These are phyloP conservation scores for Peniophora sp. DNA, from an alignment of 1,284 basidiomycete genomes.

Conservation along the genomic window DNA sequence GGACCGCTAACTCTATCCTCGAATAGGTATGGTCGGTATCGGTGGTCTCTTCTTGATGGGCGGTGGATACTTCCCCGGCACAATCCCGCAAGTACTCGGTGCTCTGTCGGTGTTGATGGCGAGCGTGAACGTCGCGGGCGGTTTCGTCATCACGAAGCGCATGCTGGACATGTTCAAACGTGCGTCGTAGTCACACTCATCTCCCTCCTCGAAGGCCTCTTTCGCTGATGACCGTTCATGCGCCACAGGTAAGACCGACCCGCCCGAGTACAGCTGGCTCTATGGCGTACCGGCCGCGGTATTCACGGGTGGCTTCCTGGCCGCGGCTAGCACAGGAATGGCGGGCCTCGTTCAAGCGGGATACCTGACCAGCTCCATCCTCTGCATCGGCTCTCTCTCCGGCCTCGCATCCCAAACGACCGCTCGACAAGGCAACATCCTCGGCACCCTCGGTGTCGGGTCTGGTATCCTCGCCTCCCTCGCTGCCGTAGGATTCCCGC, in stretches of 20 bases:
- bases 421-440: conserved; percentile 74
- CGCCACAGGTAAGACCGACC: conserved; percentile 34
- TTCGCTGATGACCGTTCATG: not conserved
- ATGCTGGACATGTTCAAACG: conserved; percentile 90
- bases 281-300: conserved; percentile 72
- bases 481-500: conserved; percentile 72
- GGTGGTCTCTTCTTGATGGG: conserved; percentile 86
- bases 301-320: conserved; percentile 74
- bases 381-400: conserved; percentile 75
- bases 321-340: conserved; percentile 74
- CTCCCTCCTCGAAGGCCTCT: not conserved
- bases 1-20: conserved; percentile 6
- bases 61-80: conserved; percentile 74
- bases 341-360: conserved; percentile 81
- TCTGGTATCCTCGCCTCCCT: conserved; percentile 76
- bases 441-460: conserved; percentile 75
- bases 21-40: conserved; percentile 64
- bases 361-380: conserved; percentile 71
- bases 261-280: conserved; percentile 78
- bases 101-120: conserved; percentile 76
- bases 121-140: conserved; percentile 78
- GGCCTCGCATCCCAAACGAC: conserved; percentile 70
- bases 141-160: conserved; percentile 77
- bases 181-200: conserved; percentile 21
- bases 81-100: conserved; percentile 70